Evolutionary conservation across 768 basidiomycete genomes (phyloP), one percentile per base, ranked within the genome.

Genomic region (Trametes cingulata): DNA sequence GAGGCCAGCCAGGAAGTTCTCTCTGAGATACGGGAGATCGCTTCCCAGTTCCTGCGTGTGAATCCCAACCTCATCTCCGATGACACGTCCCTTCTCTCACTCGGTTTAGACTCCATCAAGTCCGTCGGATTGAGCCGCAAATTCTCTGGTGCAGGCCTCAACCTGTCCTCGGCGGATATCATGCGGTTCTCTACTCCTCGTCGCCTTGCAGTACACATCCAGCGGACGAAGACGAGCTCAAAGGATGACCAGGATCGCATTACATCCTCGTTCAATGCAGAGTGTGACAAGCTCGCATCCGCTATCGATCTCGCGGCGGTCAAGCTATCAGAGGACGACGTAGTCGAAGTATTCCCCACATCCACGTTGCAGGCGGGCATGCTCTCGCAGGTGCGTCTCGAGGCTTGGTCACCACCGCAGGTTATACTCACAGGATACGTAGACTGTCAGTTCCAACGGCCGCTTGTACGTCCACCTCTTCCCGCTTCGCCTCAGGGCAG

Each of bases 101-200:
- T 82, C 52, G 80, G 80, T 8, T 64, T 82, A 29, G 80, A 82
- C 61, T 82, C 80, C 7, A 77, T 82, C 58, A 76, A 75, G 59
- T 76, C 80, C 0, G 75, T 82, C 10, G 78, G 79, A 2, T 67
- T 82, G 36, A 73, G 78, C 29, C 75, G 72, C 51, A 35, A 56
- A 10, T 63, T 82, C 13, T 67, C 68, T 20, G 68, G 69, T 54
- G 67, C 68, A 19, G 78, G 77, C 1, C 70, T 74, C 47, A 45
- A 58, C 6, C 55, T 76, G 13, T 71, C 74, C 33, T 75, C 79
- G 13, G 65, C 68, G 17, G 75, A 80, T 36, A 67, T 82, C 22
- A 72, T 82, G 60, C 41, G 52, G 19, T 27, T 58, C 12, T 45
- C 60, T 2, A 65, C 60, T 2, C 56, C 60, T 29, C 40, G 52